A percentile compares a stretch with the other conserved stretches of the same genome.
Evolutionary conservation across 768 basidiomycete species (phyloP).

Genomic region (Pisolithus orientalis): DNA sequence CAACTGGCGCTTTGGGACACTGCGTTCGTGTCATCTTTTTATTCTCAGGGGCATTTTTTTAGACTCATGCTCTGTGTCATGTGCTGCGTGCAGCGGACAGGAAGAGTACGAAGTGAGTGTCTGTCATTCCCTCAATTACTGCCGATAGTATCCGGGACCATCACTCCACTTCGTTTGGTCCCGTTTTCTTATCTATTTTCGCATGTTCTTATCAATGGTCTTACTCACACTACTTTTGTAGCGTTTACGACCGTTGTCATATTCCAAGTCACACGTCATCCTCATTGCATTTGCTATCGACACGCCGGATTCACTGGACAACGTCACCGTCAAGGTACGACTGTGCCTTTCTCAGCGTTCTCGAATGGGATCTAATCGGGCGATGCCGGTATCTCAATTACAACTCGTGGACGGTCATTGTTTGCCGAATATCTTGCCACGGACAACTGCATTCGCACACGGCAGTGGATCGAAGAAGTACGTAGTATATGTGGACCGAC

Average conservation of each 20-base stretch:
- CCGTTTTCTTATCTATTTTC: too few relatives aligned
- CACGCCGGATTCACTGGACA: conserved; percentile 94
- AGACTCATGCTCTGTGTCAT: not conserved
- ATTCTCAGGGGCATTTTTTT: not conserved
- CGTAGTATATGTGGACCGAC: conserved; percentile 89
- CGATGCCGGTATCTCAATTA: not conserved
- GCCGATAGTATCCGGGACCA: too few relatives aligned
- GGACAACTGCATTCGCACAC: conserved; percentile 1
- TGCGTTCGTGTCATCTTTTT: conserved; percentile 57
- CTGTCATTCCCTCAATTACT: not conserved
- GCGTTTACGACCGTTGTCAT: conserved; percentile 93
- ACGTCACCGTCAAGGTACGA: conserved; percentile 84
- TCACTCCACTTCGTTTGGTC: too few relatives aligned
- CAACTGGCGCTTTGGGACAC: conserved; percentile 99
- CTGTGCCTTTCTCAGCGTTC: not conserved
- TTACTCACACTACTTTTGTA: conserved; percentile 21
- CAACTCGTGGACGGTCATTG: not conserved
- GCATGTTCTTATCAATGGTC: too few relatives aligned
- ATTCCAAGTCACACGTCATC: conserved; percentile 98
- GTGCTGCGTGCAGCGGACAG: conserved; percentile 62
- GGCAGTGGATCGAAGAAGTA: conserved; percentile 97
- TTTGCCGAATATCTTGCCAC: conserved; percentile 7
- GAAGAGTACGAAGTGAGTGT: conserved; percentile 91
- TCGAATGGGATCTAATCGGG: not conserved
- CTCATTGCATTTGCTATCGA: conserved; percentile 96